phyloP scores from a whole-genome alignment of 306 rosid genomes.

The Malus sylvestris region DNA sequence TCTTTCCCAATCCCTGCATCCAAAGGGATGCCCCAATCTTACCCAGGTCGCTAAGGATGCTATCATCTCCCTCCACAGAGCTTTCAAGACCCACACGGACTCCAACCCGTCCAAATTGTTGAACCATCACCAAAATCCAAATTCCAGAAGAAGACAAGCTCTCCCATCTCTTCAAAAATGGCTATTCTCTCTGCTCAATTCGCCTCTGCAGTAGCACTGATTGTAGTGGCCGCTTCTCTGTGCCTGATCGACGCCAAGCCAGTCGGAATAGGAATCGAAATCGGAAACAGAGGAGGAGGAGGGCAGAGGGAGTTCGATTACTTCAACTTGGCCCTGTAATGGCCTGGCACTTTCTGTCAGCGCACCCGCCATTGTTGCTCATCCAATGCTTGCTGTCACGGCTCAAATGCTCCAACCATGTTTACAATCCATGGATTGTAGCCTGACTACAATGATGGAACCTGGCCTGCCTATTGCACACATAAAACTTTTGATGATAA shows the following conservation, averaged over 20 bases:
- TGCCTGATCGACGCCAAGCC: slow-evolving; percentile 2
- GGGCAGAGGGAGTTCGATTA: slow-evolving; percentile 80
- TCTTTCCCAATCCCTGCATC: too few relatives aligned
- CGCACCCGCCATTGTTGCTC: slow-evolving; percentile 53
- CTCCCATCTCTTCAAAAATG: not conserved
- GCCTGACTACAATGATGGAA: slow-evolving; percentile 96
- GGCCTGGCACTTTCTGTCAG: slow-evolving; percentile 73
- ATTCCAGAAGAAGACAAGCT: too few relatives aligned
- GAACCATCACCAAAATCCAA: too few relatives aligned
- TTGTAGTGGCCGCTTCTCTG: not conserved
- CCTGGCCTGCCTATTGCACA: slow-evolving; percentile 89
- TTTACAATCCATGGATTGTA: slow-evolving; percentile 98
- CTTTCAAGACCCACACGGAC: too few relatives aligned
- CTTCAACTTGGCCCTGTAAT: slow-evolving; percentile 68
- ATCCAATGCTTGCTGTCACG: slow-evolving; percentile 72
- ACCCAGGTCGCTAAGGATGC: too few relatives aligned
- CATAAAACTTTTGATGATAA: slow-evolving; percentile 50
- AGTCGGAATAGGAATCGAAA: not conserved
- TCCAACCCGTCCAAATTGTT: too few relatives aligned
- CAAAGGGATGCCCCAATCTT: too few relatives aligned
- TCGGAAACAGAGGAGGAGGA: not conserved
- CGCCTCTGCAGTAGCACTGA: slow-evolving; percentile 1
- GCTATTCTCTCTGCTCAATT: slow-evolving; percentile 7
- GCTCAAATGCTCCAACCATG: slow-evolving; percentile 50
- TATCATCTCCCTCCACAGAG: too few relatives aligned